Base-by-base conservation (phyloP, 202 grass and related monocot species). In the Sporobolus alterniflorus region DNA sequence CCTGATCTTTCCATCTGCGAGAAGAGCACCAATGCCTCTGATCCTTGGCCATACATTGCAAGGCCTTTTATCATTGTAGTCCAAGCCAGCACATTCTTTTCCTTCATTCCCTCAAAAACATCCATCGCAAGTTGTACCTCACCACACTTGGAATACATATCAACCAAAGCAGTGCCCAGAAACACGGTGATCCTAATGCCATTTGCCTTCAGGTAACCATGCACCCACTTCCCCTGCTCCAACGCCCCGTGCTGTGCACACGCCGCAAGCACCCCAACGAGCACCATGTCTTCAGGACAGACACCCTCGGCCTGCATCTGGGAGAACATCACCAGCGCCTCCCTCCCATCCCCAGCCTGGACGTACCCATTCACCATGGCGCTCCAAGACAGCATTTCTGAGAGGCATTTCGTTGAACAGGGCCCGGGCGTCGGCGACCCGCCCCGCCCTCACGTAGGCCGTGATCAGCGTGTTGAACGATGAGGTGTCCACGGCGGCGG, bases 191-290 rank as follows among this genome's bases (percentile, higher is more conserved):
- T 84, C 57, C 55, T 89, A 50, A 52, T 81, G 24, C 20, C 34
- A 20, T 79, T 91, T 6, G 81, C 63, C 76, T 76, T 92, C 11
- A 97, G 43, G 59, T 92, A 94, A 55, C 87, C 67, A 49, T 97
- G 91, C 9, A 94, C 84, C 91, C 89, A 94, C 62, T 94, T 94
- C 5, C 94, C 94, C 71, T 91, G 94, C 84, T 94, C 94, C 67
- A 97, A 71, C 10, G 87, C 91, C 15, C 94, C 91, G 16, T 88
- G 69, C 46, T 97, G 91, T 0, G 91, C 84, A 8, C 89, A 97
- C 0, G 91, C 89, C 0, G 72, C 72, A 0, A 97, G 91, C 30
- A 91, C 89, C 28, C 84, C 82, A 0, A 97, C 94, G 3, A 94
- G 84, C 41, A 90, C 90, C 2, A 75, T 94, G 50, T 95, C 85